These are phyloP conservation scores for Pseudognaphalium luteoalbum DNA, from an alignment of 129 eudicot genomes.

Conservation along the genomic window DNA sequence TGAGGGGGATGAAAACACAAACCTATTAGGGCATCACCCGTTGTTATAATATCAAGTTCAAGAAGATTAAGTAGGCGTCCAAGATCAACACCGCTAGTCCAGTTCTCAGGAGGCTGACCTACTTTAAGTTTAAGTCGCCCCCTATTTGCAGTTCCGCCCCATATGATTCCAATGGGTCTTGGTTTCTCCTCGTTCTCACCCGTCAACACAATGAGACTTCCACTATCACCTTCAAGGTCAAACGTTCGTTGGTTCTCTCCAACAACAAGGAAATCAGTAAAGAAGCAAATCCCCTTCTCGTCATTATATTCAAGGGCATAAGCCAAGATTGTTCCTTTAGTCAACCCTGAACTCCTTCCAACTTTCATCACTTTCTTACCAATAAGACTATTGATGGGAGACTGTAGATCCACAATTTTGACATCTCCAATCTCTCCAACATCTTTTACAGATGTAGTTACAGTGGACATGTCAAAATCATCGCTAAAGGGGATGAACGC, in stretches of 20 bases:
- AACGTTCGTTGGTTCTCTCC: conserved; percentile 94
- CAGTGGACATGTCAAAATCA: conserved; percentile 85
- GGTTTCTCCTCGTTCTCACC: conserved; percentile 81
- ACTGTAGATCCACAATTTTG: conserved; percentile 73
- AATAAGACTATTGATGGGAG: conserved; percentile 68
- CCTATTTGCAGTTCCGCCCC: conserved; percentile 98
- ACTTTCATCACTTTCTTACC: conserved; percentile 96
- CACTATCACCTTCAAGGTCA: conserved; percentile 98
- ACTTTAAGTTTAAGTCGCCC: conserved; percentile 92
- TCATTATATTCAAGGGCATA: conserved; percentile 96
- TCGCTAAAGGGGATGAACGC: conserved; percentile 96
- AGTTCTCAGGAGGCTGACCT: conserved; percentile 92
- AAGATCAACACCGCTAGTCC: conserved; percentile 99
- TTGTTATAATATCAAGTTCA: conserved; percentile 86
- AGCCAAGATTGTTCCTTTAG: conserved; percentile 84
- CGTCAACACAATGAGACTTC: conserved; percentile 71
- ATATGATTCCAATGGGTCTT: conserved; percentile 86
- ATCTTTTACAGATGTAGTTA: conserved; percentile 85
- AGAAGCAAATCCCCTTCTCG: conserved; percentile 90
- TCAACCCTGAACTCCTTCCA: conserved; percentile 95
- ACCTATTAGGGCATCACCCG: conserved; percentile 83
- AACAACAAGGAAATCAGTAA: conserved; percentile 94
- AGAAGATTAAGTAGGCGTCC: conserved; percentile 93
- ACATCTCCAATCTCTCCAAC: conserved; percentile 91
- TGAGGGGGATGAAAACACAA: background rate